These are phyloP conservation scores for Protomyces pachydermus DNA, from an alignment of 1,139 yeast genomes.

Conservation along the genomic window DNA sequence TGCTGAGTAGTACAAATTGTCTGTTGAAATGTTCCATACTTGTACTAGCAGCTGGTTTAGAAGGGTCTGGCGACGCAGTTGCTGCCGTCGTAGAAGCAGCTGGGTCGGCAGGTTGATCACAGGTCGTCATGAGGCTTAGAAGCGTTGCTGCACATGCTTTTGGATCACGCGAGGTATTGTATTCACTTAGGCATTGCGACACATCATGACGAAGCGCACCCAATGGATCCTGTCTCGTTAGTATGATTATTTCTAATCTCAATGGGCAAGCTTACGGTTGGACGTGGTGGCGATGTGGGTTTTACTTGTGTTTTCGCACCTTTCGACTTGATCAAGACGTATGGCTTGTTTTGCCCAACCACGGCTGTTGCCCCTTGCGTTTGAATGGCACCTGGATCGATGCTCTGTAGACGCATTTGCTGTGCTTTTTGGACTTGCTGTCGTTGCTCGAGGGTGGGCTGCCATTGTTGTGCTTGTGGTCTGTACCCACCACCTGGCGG, in stretches of 20 bases:
- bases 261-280: constrained; percentile 9
- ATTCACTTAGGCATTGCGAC: constrained; percentile 17
- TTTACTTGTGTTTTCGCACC: background rate
- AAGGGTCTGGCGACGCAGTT: background rate
- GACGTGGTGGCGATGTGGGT: constrained; percentile 15
- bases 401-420: background rate
- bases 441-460: constrained; percentile 8
- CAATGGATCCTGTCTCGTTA: constrained; percentile 8
- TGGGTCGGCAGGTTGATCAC: constrained; percentile 6
- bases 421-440: background rate
- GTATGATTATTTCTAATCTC: too few relatives aligned
- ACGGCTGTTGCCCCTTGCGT: background rate
- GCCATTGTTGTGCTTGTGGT: background rate
- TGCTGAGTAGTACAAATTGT: background rate
- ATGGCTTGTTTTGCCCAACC: constrained; percentile 3
- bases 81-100: background rate
- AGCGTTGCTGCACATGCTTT: constrained; percentile 23
- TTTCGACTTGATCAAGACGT: background rate
- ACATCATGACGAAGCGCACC: constrained; percentile 20
- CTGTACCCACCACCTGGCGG: too few relatives aligned
- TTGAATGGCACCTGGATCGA: constrained; percentile 1
- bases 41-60: background rate
- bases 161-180: constrained; percentile 25
- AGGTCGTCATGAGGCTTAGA: constrained; percentile 13
- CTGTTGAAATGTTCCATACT: background rate